phyloP scores from a whole-genome alignment of 1,139 yeast genomes.

The Meyerozyma athensensis region DNA sequence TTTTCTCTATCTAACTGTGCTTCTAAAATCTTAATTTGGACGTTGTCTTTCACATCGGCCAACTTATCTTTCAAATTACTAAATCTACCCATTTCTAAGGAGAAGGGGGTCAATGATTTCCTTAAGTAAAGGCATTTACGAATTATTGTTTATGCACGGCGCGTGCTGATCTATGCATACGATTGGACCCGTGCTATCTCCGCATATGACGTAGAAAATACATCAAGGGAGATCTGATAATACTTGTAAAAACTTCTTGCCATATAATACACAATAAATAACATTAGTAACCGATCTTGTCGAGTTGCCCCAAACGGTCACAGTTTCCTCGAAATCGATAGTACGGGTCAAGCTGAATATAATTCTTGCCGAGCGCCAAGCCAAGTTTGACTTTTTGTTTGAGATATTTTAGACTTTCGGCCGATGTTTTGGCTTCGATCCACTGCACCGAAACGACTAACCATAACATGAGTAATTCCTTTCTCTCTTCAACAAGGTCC shows the following conservation, averaged over 20 bases:
- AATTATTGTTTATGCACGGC: too few relatives aligned
- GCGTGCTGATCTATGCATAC: too few relatives aligned
- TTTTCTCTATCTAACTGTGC: not conserved
- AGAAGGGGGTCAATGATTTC: too few relatives aligned
- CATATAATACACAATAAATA: too few relatives aligned
- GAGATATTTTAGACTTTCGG: constrained; percentile 38
- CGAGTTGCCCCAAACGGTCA: constrained; percentile 40
- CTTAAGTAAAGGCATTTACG: too few relatives aligned
- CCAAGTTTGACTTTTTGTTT: constrained; percentile 48
- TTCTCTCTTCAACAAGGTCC: constrained; percentile 35
- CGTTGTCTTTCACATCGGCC: not conserved
- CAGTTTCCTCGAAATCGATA: constrained; percentile 62
- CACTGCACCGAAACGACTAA: constrained; percentile 57
- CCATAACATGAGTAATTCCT: constrained; percentile 41
- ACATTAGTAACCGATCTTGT: not conserved
- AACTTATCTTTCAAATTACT: not conserved
- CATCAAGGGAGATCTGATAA: too few relatives aligned
- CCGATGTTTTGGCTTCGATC: constrained; percentile 51
- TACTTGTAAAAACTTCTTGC: too few relatives aligned
- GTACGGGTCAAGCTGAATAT: constrained; percentile 63
- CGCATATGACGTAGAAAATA: too few relatives aligned
- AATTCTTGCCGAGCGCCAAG: constrained; percentile 48
- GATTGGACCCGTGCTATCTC: too few relatives aligned
- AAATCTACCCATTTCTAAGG: not conserved
- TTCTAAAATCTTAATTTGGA: not conserved